Percentiles rank a stretch among this genome's conserved stretches.
phyloP scores from a whole-genome alignment of 1,284 basidiomycete genomes.

The Sanghuangporus weigelae region DNA sequence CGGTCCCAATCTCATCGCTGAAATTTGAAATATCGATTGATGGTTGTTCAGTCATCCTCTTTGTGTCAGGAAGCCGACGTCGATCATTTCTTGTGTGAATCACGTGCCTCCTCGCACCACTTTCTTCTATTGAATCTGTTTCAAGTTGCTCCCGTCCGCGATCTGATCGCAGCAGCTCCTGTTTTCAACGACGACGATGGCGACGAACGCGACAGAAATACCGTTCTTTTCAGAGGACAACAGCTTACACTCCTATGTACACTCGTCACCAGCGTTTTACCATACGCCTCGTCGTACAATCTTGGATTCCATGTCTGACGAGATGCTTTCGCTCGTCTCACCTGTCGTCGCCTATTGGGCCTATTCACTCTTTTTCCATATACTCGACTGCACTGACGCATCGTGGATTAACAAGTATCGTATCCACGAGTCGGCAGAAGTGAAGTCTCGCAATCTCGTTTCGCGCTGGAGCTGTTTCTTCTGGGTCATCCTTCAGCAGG shows the following conservation, averaged over 20 bases:
- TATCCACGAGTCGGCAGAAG: conserved; percentile 85
- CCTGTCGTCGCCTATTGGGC: conserved; percentile 90
- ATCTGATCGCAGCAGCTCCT: not conserved
- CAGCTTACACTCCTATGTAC: conserved; percentile 12
- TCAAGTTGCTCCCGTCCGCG: not conserved
- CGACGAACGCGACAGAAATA: conserved; percentile 1
- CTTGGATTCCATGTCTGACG: conserved; percentile 65
- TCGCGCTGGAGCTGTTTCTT: conserved; percentile 62
- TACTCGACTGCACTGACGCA: conserved; percentile 71
- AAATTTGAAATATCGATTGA: not conserved
- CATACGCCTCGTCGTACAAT: conserved; percentile 49
- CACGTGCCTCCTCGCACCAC: not conserved
- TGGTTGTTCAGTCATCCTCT: not conserved
- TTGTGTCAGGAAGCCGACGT: not conserved
- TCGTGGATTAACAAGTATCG: conserved; percentile 81
- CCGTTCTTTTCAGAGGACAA: conserved; percentile 5
- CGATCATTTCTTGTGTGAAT: not conserved
- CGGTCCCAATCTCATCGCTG: no score
- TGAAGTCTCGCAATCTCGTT: conserved; percentile 73
- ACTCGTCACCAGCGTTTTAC: conserved; percentile 49
- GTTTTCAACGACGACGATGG: not conserved
- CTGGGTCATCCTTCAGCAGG: conserved; percentile 78
- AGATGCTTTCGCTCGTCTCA: conserved; percentile 64
- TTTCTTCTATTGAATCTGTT: not conserved
- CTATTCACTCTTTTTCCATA: conserved; percentile 76